Evolutionary conservation across 768 basidiomycete genomes (phyloP).

Genomic region (Sarcodon sp.): DNA sequence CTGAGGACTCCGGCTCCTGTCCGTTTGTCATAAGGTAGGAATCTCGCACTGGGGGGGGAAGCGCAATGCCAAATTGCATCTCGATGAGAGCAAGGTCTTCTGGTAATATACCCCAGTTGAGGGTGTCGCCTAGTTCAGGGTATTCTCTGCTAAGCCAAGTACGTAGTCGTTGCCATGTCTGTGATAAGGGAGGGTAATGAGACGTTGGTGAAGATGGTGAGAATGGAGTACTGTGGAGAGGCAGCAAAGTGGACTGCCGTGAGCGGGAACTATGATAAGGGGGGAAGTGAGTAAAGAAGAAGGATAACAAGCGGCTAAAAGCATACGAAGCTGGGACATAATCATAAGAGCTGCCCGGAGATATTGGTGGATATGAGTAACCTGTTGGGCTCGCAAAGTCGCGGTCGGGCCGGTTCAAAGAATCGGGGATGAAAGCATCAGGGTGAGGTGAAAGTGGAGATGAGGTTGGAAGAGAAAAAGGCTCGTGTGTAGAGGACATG

Average conservation of each 20-base stretch:
- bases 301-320: conserved; percentile 1
- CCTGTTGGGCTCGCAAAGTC: conserved; percentile 26
- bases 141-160: conserved; percentile 78
- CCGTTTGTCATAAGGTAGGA: conserved; percentile 84
- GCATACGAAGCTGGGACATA: conserved; percentile 45
- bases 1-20: conserved; percentile 84
- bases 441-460: conserved; percentile 47
- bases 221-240: conserved; percentile 46
- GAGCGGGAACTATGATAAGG: conserved; percentile 25
- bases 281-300: conserved; percentile 5
- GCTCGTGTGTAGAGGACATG: conserved; percentile 73
- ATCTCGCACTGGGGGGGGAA: conserved; percentile 84
- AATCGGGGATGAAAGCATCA: conserved; percentile 46
- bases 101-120: conserved; percentile 82
- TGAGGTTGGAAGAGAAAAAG: conserved; percentile 74
- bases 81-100: conserved; percentile 74
- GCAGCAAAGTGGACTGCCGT: conserved; percentile 43
- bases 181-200: conserved; percentile 65
- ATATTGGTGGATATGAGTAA: conserved; percentile 74
- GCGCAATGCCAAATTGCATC: conserved; percentile 68
- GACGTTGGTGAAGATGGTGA: conserved; percentile 15
- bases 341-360: conserved; percentile 38
- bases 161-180: conserved; percentile 77
- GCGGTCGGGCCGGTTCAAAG: conserved; percentile 34
- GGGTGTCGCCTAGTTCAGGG: conserved; percentile 90